phyloP scores from a whole-genome alignment of 106 monocot species.

The Dioscorea dumetorum region DNA sequence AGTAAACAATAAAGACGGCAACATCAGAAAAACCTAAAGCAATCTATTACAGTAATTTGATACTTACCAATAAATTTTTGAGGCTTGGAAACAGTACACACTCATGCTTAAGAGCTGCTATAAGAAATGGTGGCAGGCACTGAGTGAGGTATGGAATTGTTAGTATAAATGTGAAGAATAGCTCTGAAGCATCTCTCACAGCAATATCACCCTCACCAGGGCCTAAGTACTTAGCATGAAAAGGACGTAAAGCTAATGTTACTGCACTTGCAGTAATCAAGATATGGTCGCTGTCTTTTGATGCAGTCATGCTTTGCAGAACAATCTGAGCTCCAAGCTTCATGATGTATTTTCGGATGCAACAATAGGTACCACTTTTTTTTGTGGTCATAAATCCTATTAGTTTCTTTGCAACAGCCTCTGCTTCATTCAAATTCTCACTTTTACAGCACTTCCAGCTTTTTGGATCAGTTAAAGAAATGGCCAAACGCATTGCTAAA shows the following conservation, averaged over 20 bases:
- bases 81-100: slow-evolving; percentile 59
- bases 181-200: slow-evolving; percentile 32
- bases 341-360: slow-evolving; percentile 51
- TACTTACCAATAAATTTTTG: slow-evolving; percentile 56
- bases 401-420: slow-evolving; percentile 37
- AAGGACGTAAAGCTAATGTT: slow-evolving; percentile 76
- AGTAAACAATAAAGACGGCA: too few relatives aligned
- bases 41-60: neutral
- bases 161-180: slow-evolving; percentile 52
- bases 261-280: slow-evolving; percentile 80
- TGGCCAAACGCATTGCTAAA: slow-evolving; percentile 46
- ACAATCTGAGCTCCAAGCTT: slow-evolving; percentile 26
- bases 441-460: slow-evolving; percentile 51
- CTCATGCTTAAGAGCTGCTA: slow-evolving; percentile 66
- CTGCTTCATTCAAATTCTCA: slow-evolving; percentile 35
- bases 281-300: slow-evolving; percentile 29
- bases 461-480: slow-evolving; percentile 71
- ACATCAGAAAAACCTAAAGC: neutral
- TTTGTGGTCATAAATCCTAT: slow-evolving; percentile 46
- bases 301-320: slow-evolving; percentile 16
- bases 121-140: slow-evolving; percentile 54
- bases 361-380: slow-evolving; percentile 37
- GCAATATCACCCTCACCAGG: slow-evolving; percentile 12
- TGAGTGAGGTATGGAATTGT: slow-evolving; percentile 76
- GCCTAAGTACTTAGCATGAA: slow-evolving; percentile 32